A percentile compares a stretch with the other conserved stretches of the same genome.
phyloP scores from a whole-genome alignment of 331 rosid species.

The Phaseolus coccineus region DNA sequence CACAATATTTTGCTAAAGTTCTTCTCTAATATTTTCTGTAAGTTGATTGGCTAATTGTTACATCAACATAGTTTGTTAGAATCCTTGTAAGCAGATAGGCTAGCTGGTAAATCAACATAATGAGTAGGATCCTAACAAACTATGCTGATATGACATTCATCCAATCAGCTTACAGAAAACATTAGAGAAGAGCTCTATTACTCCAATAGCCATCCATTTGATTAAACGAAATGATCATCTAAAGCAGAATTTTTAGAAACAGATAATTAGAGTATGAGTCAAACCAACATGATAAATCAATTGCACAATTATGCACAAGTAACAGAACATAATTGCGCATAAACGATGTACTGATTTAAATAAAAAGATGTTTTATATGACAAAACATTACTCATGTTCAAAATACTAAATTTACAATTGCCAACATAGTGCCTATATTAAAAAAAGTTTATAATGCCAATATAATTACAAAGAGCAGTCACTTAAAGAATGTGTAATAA shows the following conservation, averaged over 20 bases:
- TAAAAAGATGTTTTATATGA: slow-evolving; percentile 9
- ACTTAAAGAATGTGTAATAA: slow-evolving; percentile 25
- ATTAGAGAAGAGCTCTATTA: too few relatives aligned
- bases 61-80: too few relatives aligned
- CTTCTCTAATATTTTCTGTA: too few relatives aligned
- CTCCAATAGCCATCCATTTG: slow-evolving; percentile 9
- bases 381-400: slow-evolving; percentile 1
- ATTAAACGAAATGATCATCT: slow-evolving; percentile 36
- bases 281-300: slow-evolving; percentile 30
- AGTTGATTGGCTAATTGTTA: too few relatives aligned
- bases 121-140: too few relatives aligned
- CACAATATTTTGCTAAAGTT: slow-evolving; percentile 2
- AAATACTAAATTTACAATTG: slow-evolving; percentile 23
- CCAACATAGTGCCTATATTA: slow-evolving; percentile 19
- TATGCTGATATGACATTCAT: too few relatives aligned
- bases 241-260: slow-evolving; percentile 32
- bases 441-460: slow-evolving; percentile 14
- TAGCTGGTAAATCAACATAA: too few relatives aligned
- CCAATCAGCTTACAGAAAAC: too few relatives aligned
- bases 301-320: slow-evolving; percentile 18
- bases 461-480: slow-evolving; percentile 33
- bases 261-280: slow-evolving; percentile 17
- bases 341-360: not conserved
- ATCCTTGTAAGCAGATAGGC: too few relatives aligned
- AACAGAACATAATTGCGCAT: slow-evolving; percentile 25